A percentile compares a stretch with the other conserved stretches of the same genome.
phyloP scores from a whole-genome alignment of 176 grass and related monocot species.

The Coix lacrymajobi region DNA sequence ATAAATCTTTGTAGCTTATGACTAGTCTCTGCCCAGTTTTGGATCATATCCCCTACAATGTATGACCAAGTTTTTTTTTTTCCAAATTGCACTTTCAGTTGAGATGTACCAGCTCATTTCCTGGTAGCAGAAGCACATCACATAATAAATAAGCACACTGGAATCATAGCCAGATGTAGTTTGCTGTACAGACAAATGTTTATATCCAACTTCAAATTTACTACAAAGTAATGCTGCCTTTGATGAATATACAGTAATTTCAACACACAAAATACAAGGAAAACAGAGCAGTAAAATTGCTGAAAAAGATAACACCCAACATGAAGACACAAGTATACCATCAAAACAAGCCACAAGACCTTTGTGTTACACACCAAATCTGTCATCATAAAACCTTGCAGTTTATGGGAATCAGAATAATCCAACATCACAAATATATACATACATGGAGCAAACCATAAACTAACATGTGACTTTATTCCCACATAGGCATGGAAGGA shows the following conservation, averaged over 20 bases:
- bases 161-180: neutral
- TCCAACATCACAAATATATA: constrained; percentile 32
- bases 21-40: neutral
- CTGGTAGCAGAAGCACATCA: neutral
- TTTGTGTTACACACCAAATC: constrained; percentile 9
- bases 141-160: neutral
- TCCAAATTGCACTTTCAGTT: neutral
- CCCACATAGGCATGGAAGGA: constrained; percentile 30
- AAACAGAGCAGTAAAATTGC: neutral
- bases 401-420: neutral
- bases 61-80: neutral
- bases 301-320: neutral
- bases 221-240: neutral
- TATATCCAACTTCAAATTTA: neutral
- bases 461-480: constrained; percentile 31
- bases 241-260: neutral
- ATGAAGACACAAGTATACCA: neutral
- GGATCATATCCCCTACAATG: neutral
- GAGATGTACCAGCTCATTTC: neutral
- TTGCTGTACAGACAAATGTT: neutral
- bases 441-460: constrained; percentile 20
- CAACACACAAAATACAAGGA: neutral
- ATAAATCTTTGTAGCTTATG: neutral
- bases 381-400: neutral
- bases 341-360: neutral